Base-by-base conservation (phyloP, 495 filamentous ascomycete species). In the Xylaria acuta region DNA sequence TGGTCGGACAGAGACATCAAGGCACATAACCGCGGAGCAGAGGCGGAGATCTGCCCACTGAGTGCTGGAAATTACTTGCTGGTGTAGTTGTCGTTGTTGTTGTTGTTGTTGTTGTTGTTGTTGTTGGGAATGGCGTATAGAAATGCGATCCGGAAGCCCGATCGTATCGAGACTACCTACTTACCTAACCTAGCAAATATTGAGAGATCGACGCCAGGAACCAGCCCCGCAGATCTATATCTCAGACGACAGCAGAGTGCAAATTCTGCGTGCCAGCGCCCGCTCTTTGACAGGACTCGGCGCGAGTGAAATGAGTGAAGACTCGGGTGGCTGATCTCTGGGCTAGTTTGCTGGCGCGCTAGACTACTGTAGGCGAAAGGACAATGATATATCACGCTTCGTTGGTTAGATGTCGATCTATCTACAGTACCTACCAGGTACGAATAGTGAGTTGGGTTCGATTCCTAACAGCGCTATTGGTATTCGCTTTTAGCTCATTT, bases 211-310 rank as follows among this genome's bases (percentile, higher is more conserved):
- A 22, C 67, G 54, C 58, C n/a, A 49, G 56, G 56, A 43, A 62
- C 20, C 9, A 69, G 27, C 43, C 67, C 53, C 49, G 67, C 67
- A 59, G 67, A 69, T 69, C 54, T 60, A 47, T n/a, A 67, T 67
- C 25, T 49, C 63, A 36, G 51, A 51, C 18, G n/a, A 30, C 38
- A 43, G 22, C 18, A 43, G 38, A 27, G 60, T 25, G 38, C 38
- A 43, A 20, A 43, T 27, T 43, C 60, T 64, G 38, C 60, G 22
- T 43, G 60, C 36, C 38, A 60, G 58, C 18, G 18, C 32, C 58
- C 58, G 20, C 58, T 22, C 58, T n/a, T 60, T n/a, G 34, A 59
- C 14, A 20, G 16, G 54, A 36, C 54, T 59, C 27, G 54, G 54
- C 54, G 54, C 54, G 18, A 34, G 54, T 59, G n/a, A 36, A 34